Conservation (phyloP, 192 early-diverging fungal genomes). For the Phycomyces blakesleeanus region DNA sequence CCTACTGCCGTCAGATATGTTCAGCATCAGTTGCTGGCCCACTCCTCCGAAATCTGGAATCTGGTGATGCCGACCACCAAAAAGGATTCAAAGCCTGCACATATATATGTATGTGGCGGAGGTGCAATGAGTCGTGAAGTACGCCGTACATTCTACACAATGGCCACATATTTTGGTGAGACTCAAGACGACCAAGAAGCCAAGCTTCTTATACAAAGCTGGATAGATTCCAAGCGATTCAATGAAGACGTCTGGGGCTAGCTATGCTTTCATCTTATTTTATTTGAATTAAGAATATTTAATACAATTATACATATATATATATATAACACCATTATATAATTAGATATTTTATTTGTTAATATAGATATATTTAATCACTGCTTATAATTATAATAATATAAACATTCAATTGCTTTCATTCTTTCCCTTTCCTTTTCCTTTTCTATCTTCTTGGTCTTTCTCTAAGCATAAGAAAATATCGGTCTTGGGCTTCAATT, state of each 20-base stretch:
- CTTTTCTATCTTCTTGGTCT: too few relatives aligned
- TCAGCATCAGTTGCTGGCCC: conserved; percentile 32
- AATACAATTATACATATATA: too few relatives aligned
- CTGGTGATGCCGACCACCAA: not conserved
- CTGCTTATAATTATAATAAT: too few relatives aligned
- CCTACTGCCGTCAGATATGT: conserved; percentile 47
- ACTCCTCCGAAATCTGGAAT: conserved; percentile 24
- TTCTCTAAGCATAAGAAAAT: too few relatives aligned
- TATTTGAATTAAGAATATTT: not conserved
- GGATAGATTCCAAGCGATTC: conserved; percentile 15
- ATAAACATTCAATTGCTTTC: too few relatives aligned
- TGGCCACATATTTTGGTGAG: conserved; percentile 27
- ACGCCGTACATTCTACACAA: conserved; percentile 20
- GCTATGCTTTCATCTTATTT: not conserved
- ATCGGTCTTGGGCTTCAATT: too few relatives aligned
- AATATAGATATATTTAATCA: too few relatives aligned
- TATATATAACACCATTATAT: too few relatives aligned
- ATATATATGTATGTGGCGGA: conserved; percentile 29
- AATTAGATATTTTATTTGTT: too few relatives aligned
- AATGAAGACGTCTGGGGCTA: conserved; percentile 37
- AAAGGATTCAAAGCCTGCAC: not conserved
- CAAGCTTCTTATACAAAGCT: not conserved
- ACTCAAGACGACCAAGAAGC: conserved; percentile 22
- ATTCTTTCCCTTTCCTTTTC: too few relatives aligned
- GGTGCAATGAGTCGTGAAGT: conserved; percentile 30